Evolutionary conservation across 345 rosid genomes (phyloP), one percentile per base, ranked within the genome.

Genomic region (Firmiana major): DNA sequence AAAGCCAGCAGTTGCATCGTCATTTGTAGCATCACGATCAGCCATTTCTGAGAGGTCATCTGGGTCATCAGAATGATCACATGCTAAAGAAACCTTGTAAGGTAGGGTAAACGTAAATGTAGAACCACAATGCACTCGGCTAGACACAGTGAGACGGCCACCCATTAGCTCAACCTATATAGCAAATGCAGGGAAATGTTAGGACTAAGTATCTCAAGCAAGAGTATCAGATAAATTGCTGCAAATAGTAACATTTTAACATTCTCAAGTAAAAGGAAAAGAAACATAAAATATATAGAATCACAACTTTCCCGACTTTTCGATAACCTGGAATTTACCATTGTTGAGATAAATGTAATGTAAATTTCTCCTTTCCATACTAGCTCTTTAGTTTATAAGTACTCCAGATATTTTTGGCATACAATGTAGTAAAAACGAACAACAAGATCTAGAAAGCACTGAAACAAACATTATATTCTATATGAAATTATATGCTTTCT

Each of bases 131-230:
- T 88, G 84, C 83, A 89, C 99, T 80, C 40, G 80, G 84, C 99
- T 96, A 19, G 97, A 88, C 71, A 96, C 98, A 0, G 98, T 93
- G 43, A 96, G 93, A 53, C 77, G 87, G 73, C 99, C 99, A 4
- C 98, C 98, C 99, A 96, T 96, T 85, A 96, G 85, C 85, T 96
- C 94, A 79, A 93, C 97, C 99, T 95, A 74, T 95, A 74, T 74
- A 45, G 66, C 63, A 43, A 43, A 79, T 38, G 77, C 70, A 78
- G 43, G 77, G 59, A 81, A 81, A 71, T 71, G 7, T 71, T 80
- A 53, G 81, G 67, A 46, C 40, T 22, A 31, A 71, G 43, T 48
- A 22, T 40, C 63, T 62, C 28, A n/a, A 46, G 57, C 13, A 69
- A 26, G 22, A 69, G 12, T n/a, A 7, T 22, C 63, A 48, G 8